A percentile compares a stretch with the other conserved stretches of the same genome.
Conservation (phyloP, 176 grass and related monocot genomes). For the Secale cereale region DNA sequence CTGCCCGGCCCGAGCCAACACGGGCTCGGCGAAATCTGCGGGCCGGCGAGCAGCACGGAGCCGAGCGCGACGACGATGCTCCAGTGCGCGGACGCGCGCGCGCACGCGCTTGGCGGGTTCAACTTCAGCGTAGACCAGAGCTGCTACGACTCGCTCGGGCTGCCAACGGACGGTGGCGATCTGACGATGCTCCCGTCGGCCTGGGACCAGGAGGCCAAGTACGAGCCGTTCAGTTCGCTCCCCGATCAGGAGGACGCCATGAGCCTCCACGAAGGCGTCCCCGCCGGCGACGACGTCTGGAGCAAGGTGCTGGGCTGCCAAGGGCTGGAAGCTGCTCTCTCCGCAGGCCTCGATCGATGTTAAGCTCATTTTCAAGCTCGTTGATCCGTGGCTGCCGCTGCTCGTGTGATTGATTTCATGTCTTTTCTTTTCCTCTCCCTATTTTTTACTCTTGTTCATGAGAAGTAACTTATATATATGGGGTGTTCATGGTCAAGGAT, state of each 20-base stretch:
- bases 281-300: slow-evolving; percentile 35
- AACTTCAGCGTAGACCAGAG: slow-evolving; percentile 41
- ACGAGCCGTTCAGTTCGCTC: slow-evolving; percentile 32
- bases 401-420: neutral
- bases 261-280: slow-evolving; percentile 14
- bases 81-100: neutral
- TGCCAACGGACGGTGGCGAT: slow-evolving; percentile 21
- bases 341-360: slow-evolving; percentile 10
- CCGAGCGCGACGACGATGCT: neutral
- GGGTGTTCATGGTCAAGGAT: neutral
- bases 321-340: slow-evolving; percentile 54
- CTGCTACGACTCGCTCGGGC: slow-evolving; percentile 42
- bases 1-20: neutral
- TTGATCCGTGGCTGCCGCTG: neutral
- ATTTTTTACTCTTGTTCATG: slow-evolving; percentile 25
- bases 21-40: neutral
- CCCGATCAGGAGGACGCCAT: slow-evolving; percentile 25
- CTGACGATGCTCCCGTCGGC: slow-evolving; percentile 28
- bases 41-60: slow-evolving; percentile 13
- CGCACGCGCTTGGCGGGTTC: neutral
- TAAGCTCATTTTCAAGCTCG: neutral
- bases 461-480: slow-evolving; percentile 42
- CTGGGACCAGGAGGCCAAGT: slow-evolving; percentile 28
- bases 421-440: neutral
- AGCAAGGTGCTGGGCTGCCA: slow-evolving; percentile 32